Percentiles rank a stretch among this genome's conserved stretches.
These are phyloP conservation scores for Colletotrichum siamense DNA, from an alignment of 2,329 filamentous ascomycete species.

Conservation along the genomic window DNA sequence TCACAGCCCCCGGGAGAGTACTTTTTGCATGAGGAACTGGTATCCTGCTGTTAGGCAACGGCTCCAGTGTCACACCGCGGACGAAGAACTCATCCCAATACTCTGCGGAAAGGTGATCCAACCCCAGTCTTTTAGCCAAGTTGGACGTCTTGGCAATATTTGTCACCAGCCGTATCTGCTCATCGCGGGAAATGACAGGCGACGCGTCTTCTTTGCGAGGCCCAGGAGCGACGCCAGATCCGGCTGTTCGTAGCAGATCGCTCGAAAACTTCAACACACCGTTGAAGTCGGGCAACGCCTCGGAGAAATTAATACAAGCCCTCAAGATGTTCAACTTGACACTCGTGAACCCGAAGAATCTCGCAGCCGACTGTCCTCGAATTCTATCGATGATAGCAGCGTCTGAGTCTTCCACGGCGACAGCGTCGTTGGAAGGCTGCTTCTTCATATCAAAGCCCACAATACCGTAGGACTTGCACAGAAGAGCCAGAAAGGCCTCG, in stretches of 20 bases:
- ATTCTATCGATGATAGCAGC: slow-evolving; percentile 62
- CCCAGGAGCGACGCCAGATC: slow-evolving; percentile 78
- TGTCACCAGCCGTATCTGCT: slow-evolving; percentile 82
- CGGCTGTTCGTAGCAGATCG: slow-evolving; percentile 81
- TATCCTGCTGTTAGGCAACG: slow-evolving; percentile 61
- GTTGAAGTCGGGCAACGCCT: slow-evolving; percentile 89
- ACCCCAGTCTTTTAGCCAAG: slow-evolving; percentile 77
- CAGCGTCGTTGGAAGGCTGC: slow-evolving; percentile 28
- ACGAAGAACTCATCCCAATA: slow-evolving; percentile 98
- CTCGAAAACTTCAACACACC: slow-evolving; percentile 90
- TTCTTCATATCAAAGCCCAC: slow-evolving; percentile 51
- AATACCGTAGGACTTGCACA: slow-evolving; percentile 71
- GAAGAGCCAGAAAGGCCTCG: slow-evolving; percentile 64
- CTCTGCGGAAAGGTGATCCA: slow-evolving; percentile 74
- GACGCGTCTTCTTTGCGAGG: slow-evolving; percentile 71
- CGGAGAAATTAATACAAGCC: slow-evolving; percentile 91
- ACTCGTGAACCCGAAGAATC: slow-evolving; percentile 77
- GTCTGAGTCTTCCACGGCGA: slow-evolving; percentile 51
- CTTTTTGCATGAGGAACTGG: slow-evolving; percentile 70
- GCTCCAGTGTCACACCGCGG: slow-evolving; percentile 74
- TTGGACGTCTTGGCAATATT: slow-evolving; percentile 86
- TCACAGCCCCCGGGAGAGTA: slow-evolving; percentile 55
- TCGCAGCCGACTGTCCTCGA: slow-evolving; percentile 59
- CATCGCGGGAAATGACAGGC: slow-evolving; percentile 76
- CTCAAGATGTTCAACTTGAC: slow-evolving; percentile 88